These are phyloP conservation scores for Pichia cephalocereana DNA, from an alignment of 805 yeast genomes.

Conservation along the genomic window DNA sequence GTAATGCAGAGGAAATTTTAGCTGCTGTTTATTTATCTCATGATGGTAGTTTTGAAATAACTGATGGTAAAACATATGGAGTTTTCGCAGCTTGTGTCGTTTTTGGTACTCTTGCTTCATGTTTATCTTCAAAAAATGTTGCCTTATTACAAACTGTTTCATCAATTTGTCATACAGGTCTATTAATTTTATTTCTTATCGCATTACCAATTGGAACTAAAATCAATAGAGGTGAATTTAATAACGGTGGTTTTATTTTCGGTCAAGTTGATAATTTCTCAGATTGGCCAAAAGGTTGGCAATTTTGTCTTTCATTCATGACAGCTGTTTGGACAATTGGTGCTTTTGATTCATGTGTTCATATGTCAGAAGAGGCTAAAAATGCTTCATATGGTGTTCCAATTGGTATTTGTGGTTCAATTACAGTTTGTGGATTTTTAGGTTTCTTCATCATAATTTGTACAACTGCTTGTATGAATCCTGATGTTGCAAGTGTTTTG, in stretches of 20 bases:
- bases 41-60: constrained; percentile 45
- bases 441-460: constrained; percentile 50
- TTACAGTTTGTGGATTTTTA: constrained; percentile 44
- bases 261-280: constrained; percentile 39
- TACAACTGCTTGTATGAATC: constrained; percentile 43
- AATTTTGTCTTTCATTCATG: constrained; percentile 31
- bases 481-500: constrained; percentile 32
- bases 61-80: constrained; percentile 49
- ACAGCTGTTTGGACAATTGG: constrained; percentile 32
- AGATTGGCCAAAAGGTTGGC: constrained; percentile 51
- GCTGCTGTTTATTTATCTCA: constrained; percentile 41
- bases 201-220: constrained; percentile 54
- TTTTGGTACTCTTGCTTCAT: constrained; percentile 40
- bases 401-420: constrained; percentile 50
- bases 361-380: constrained; percentile 60
- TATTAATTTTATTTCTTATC: constrained; percentile 45
- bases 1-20: constrained; percentile 48
- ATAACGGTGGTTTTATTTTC: constrained; percentile 43
- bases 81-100: constrained; percentile 52
- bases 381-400: constrained; percentile 58
- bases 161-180: constrained; percentile 39
- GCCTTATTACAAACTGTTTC: constrained; percentile 53
- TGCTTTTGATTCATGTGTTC: constrained; percentile 61
- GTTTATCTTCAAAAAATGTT: constrained; percentile 43
- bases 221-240: constrained; percentile 28